Conservation (phyloP, 768 basidiomycete genomes). For the Obba rivulosa region DNA sequence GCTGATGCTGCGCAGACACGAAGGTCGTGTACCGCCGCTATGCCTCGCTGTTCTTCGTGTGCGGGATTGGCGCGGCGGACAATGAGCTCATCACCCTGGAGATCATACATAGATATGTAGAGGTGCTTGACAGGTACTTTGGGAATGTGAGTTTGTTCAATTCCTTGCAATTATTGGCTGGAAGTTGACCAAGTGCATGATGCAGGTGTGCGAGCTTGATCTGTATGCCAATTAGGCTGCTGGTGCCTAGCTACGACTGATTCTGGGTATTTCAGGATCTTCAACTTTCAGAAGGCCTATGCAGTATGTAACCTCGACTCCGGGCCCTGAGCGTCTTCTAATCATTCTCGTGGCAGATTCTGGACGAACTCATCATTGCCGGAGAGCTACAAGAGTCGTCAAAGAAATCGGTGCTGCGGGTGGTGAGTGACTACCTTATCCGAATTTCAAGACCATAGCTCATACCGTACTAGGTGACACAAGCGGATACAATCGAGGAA, state of each 20-base stretch:
- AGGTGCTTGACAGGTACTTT: constrained; percentile 80
- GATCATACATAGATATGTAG: constrained; percentile 91
- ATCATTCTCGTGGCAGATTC: constrained; percentile 42
- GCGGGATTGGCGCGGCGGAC: constrained; percentile 75
- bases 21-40: constrained; percentile 95
- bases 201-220: constrained; percentile 85
- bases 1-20: constrained; percentile 39
- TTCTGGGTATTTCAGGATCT: constrained; percentile 71
- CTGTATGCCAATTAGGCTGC: constrained; percentile 41
- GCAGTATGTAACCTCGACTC: constrained; percentile 41
- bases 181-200: constrained; percentile 1
- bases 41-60: constrained; percentile 93
- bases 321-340: neutral
- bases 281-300: constrained; percentile 97
- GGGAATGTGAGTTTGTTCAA: constrained; percentile 58
- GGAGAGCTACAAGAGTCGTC: constrained; percentile 95
- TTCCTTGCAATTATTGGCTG: neutral
- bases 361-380: constrained; percentile 90
- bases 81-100: constrained; percentile 92
- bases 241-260: neutral
- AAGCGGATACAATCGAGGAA: constrained; percentile 79
- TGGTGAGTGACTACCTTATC: constrained; percentile 31
- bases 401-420: constrained; percentile 62
- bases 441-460: neutral
- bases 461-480: constrained; percentile 58